Evolutionary conservation across 306 rosid species (phyloP), one percentile per base, ranked within the genome.

Genomic region (Cyclanthera cordifolia): DNA sequence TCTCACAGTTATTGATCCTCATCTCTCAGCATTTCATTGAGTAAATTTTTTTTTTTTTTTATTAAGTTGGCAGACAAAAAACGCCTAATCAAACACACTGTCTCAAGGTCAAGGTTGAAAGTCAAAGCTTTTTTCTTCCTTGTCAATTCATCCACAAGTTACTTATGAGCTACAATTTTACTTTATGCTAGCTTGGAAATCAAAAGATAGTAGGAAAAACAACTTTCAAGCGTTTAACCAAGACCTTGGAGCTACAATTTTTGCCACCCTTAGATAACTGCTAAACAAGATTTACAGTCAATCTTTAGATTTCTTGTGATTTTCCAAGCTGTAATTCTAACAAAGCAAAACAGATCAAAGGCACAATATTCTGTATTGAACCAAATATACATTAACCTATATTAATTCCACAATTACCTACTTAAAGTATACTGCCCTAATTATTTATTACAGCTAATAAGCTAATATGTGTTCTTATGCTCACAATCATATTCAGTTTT

Each of bases 341-440:
- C 51, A 21, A 21, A 14, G 37, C 41, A 64, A 43, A 64, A 64
- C 28, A 64, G 69, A 43, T 23, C 37, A 21, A 64, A 64, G 70
- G 48, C 28, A 43, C 70, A 13, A 43, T 64, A 51, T 12, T 41
- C 53, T 64, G n/a, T n/a, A 11, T 59, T 39, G 69, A 61, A 61
- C 46, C 15, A 61, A 39, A 37, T 61, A 39, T 61, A 61, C 68
- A 64, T 64, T 64, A 20, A 19, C 37, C 68, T 37, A 37, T 45
- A 45, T 65, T 37, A 21, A 39, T 2, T 11, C n/a, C 51, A 63
- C 51, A 39, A 10, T 39, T 11, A 39, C 32, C 28, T 17, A 39
- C 51, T 11, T 19, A 63, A 63, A 39, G 69, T 39, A 63, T 63
- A 41, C n/a, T 4, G 32, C 41, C 32, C 69, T 63, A 39, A 63